A percentile compares a stretch with the other conserved stretches of the same genome.
phyloP scores from a whole-genome alignment of 192 early-diverging fungal genomes.

The Chytriomyces confervae region DNA sequence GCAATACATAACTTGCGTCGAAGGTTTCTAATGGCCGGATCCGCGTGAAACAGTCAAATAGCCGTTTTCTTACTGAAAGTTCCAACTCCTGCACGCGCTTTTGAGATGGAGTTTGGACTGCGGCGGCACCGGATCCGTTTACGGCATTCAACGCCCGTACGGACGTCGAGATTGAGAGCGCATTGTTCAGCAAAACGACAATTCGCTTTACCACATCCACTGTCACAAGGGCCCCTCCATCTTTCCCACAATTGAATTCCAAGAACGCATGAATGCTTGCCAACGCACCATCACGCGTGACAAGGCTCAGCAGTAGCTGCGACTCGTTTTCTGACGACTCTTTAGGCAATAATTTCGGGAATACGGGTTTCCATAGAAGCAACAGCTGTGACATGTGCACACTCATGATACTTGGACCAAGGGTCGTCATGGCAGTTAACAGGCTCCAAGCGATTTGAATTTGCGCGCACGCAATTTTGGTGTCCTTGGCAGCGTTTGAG shows the following conservation, averaged over 20 bases:
- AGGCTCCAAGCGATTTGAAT: constrained; percentile 79
- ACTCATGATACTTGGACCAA: constrained; percentile 82
- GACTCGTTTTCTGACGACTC: constrained; percentile 65
- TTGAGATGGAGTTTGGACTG: constrained; percentile 9
- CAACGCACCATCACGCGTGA: constrained; percentile 67
- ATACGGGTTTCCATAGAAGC: constrained; percentile 78
- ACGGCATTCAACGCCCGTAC: constrained; percentile 19
- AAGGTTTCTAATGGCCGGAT: constrained; percentile 61
- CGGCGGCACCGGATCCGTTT: constrained; percentile 40
- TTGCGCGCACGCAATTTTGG: constrained; percentile 64
- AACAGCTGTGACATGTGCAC: constrained; percentile 79
- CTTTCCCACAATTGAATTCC: constrained; percentile 56
- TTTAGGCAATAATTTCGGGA: constrained; percentile 75
- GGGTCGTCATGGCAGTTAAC: constrained; percentile 72
- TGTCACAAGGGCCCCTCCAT: constrained; percentile 55
- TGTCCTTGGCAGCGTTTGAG: constrained; percentile 54
- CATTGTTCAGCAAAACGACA: constrained; percentile 74
- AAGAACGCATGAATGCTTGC: constrained; percentile 76
- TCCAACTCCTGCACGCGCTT: constrained; percentile 63
- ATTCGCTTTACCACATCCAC: constrained; percentile 81
- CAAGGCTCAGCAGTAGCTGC: constrained; percentile 65
- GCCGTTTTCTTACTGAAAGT: constrained; percentile 63
- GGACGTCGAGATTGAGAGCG: constrained; percentile 44
- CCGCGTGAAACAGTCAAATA: constrained; percentile 74
- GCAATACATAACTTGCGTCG: constrained; percentile 46